Evolutionary conservation across 2,329 filamentous ascomycete genomes (phyloP).

Genomic region (Xylaria sp.): DNA sequence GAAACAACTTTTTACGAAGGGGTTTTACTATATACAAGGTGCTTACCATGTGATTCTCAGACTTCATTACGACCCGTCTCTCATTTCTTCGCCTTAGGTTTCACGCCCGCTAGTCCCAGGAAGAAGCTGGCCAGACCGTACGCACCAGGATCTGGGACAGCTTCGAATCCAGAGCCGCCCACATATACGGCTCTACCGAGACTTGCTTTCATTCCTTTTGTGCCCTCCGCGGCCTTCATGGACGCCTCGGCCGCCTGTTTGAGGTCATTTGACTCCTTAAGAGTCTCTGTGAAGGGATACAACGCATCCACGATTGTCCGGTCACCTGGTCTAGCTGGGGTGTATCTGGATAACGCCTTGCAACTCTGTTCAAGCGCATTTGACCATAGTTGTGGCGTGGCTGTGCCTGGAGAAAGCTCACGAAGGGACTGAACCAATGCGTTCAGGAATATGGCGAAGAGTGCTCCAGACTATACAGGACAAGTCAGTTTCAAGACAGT

Average conservation of each 20-base stretch:
- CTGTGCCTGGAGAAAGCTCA: conserved; percentile 36
- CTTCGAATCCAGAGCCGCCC: conserved; percentile 65
- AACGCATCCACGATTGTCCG: conserved; percentile 87
- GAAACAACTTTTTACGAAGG: conserved; percentile 6
- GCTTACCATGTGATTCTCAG: not conserved
- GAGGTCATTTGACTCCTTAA: conserved; percentile 61
- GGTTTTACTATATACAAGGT: conserved; percentile 13
- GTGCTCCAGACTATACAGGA: conserved; percentile 43
- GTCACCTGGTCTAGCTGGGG: conserved; percentile 82
- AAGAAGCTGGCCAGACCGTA: conserved; percentile 75
- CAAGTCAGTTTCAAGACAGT: not conserved
- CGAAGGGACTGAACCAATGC: conserved; percentile 64
- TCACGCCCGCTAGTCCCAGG: conserved; percentile 60
- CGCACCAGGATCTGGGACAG: conserved; percentile 63
- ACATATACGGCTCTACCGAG: conserved; percentile 81
- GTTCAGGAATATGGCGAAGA: conserved; percentile 82
- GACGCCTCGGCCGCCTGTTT: conserved; percentile 71
- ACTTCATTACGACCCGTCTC: conserved; percentile 26
- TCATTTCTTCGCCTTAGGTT: conserved; percentile 38
- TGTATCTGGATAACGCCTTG: conserved; percentile 71
- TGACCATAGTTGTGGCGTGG: conserved; percentile 45
- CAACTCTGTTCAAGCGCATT: conserved; percentile 67
- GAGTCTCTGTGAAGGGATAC: conserved; percentile 74
- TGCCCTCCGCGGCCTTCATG: conserved; percentile 69
- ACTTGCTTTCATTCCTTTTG: conserved; percentile 87